Evolutionary conservation across 2,329 filamentous ascomycete species (phyloP).

Genomic region (Trichoderma pleuroti): DNA sequence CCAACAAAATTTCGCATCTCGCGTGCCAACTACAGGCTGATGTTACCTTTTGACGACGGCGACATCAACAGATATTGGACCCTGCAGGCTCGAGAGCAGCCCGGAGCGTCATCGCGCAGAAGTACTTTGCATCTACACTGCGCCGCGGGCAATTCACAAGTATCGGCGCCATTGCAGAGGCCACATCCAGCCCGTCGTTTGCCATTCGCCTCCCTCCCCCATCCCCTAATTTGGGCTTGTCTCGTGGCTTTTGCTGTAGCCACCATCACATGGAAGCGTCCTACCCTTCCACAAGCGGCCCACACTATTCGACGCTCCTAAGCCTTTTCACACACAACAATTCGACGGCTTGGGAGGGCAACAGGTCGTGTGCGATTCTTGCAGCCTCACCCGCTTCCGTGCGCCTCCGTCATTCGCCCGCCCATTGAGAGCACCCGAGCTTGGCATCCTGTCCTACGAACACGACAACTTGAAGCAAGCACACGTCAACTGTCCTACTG

Average conservation of each 20-base stretch:
- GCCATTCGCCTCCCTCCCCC: not conserved
- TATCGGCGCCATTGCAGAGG: not conserved
- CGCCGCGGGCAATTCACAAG: not conserved
- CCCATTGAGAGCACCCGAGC: not conserved
- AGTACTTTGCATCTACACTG: not conserved
- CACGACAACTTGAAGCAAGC: not conserved
- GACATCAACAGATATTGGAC: conserved; percentile 6
- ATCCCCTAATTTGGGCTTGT: not conserved
- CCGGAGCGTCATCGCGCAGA: not conserved
- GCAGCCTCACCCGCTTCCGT: conserved; percentile 18
- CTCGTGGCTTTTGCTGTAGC: conserved; percentile 6
- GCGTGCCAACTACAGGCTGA: not conserved
- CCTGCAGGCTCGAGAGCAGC: conserved; percentile 2
- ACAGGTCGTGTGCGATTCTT: conserved; percentile 39
- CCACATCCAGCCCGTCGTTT: not conserved
- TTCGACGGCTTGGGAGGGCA: conserved; percentile 32
- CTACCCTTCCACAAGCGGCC: conserved; percentile 13
- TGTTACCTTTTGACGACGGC: not conserved
- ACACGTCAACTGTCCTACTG: not conserved
- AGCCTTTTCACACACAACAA: conserved; percentile 7
- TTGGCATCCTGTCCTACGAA: conserved; percentile 1
- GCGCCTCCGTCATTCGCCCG: conserved; percentile 15
- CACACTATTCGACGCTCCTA: conserved; percentile 2
- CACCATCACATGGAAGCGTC: conserved; percentile 14
- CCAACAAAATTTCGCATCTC: conserved; percentile 18